Percentiles rank a stretch among this genome's conserved stretches.
These are phyloP conservation scores for Madurella fahalii DNA, from an alignment of 2,329 filamentous ascomycete species.

Conservation along the genomic window DNA sequence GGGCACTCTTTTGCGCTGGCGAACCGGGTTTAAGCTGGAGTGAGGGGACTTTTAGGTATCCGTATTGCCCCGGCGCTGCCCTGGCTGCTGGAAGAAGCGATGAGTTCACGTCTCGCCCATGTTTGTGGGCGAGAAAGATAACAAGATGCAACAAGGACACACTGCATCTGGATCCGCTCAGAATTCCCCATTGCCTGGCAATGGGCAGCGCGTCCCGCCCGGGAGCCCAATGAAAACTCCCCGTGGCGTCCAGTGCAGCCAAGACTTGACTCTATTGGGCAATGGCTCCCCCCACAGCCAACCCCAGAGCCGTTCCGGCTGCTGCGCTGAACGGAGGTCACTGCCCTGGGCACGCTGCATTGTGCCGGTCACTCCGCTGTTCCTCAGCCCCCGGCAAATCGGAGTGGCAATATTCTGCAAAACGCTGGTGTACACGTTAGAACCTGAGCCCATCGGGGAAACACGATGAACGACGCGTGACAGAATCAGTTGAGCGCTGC, in stretches of 20 bases:
- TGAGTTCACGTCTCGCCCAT: slow-evolving; percentile 5
- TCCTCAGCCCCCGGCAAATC: neutral
- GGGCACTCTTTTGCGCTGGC: neutral
- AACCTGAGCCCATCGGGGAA: no score
- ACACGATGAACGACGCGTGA: neutral
- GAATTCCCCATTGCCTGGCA: neutral
- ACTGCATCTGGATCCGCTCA: neutral
- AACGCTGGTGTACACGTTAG: no score
- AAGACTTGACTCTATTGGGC: slow-evolving; percentile 13
- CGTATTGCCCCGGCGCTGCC: neutral
- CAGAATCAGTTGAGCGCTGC: neutral
- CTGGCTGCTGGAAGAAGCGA: neutral
- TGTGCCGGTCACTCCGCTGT: no score
- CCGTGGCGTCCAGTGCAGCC: slow-evolving; percentile 15
- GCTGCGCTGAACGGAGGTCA: neutral
- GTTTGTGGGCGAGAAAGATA: neutral
- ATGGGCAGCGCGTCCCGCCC: neutral
- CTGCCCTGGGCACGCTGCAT: no score
- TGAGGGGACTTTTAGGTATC: neutral
- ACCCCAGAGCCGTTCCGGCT: neutral
- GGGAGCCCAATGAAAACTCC: slow-evolving; percentile 16
- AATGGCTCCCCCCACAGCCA: neutral
- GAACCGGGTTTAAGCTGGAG: neutral
- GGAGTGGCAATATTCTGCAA: neutral
- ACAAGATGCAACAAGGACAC: neutral